Evolutionary conservation across 176 grass and related monocot genomes (phyloP).

Genomic region (Secale cereale): DNA sequence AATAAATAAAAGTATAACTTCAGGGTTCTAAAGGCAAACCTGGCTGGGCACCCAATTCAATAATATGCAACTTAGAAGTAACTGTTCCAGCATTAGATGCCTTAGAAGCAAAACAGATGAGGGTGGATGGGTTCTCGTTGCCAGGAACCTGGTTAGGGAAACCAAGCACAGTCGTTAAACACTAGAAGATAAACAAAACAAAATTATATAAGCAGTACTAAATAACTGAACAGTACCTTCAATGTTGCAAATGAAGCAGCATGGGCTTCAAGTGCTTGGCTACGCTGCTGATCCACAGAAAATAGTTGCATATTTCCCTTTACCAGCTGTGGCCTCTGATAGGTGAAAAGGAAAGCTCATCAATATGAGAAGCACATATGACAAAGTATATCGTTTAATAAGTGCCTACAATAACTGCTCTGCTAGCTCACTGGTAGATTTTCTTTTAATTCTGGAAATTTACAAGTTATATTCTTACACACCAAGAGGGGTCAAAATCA

Average conservation of each 20-base stretch:
- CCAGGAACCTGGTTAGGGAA: constrained; percentile 62
- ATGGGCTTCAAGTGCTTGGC: constrained; percentile 99
- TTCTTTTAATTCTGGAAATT: not conserved
- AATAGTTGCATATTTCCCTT: constrained; percentile 99
- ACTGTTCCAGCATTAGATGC: constrained; percentile 81
- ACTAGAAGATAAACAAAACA: not conserved
- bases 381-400: not conserved
- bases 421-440: not conserved
- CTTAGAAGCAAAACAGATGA: constrained; percentile 95
- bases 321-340: constrained; percentile 85
- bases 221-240: constrained; percentile 46
- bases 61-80: constrained; percentile 90
- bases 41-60: constrained; percentile 90
- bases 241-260: constrained; percentile 94
- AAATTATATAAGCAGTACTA: constrained; percentile 11
- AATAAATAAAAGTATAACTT: not conserved
- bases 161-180: not conserved
- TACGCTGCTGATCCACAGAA: constrained; percentile 97
- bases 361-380: constrained; percentile 11
- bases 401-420: constrained; percentile 9
- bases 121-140: constrained; percentile 89
- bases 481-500: not conserved
- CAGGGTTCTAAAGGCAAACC: constrained; percentile 46
- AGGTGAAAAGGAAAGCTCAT: constrained; percentile 8
- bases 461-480: not conserved